Conservation (phyloP, 164 flowering plant species). For the Sedum album region DNA sequence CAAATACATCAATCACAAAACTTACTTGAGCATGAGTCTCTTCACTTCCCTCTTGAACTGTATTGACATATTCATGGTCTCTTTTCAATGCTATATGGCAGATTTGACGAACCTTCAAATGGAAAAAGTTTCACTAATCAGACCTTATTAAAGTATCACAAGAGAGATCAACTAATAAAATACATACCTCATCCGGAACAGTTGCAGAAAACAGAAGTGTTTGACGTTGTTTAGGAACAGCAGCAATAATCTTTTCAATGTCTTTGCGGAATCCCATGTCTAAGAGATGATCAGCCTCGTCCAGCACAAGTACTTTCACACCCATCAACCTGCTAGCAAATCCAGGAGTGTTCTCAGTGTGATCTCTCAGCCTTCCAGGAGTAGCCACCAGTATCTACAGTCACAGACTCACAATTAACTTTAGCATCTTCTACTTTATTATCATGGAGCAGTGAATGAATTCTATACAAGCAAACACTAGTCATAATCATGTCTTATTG, state of each 20-base stretch:
- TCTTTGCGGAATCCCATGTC: conserved; percentile 97
- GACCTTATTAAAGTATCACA: background rate
- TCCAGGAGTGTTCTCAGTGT: conserved; percentile 88
- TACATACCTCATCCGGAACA: conserved; percentile 79
- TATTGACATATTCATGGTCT: conserved; percentile 84
- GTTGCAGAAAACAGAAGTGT: conserved; percentile 98
- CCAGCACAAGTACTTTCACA: conserved; percentile 91
- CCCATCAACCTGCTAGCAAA: conserved; percentile 87
- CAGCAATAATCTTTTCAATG: conserved; percentile 81
- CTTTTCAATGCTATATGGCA: conserved; percentile 85
- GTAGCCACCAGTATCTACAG: conserved; percentile 97
- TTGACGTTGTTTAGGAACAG: conserved; percentile 93
- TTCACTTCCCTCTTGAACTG: conserved; percentile 84
- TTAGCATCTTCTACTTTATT: too few species aligned
- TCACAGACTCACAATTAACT: too few species aligned
- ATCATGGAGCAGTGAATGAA: too few species aligned
- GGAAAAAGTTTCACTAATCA: background rate
- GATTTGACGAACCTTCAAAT: conserved; percentile 83
- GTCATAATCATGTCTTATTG: too few species aligned
- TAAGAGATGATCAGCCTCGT: conserved; percentile 93
- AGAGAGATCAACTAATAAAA: background rate
- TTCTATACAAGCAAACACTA: too few species aligned
- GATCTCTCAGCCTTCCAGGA: conserved; percentile 97
- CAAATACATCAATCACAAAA: background rate
- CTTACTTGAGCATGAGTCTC: conserved; percentile 88